phyloP scores from a whole-genome alignment of 306 rosid species.

The Cercis canadensis region DNA sequence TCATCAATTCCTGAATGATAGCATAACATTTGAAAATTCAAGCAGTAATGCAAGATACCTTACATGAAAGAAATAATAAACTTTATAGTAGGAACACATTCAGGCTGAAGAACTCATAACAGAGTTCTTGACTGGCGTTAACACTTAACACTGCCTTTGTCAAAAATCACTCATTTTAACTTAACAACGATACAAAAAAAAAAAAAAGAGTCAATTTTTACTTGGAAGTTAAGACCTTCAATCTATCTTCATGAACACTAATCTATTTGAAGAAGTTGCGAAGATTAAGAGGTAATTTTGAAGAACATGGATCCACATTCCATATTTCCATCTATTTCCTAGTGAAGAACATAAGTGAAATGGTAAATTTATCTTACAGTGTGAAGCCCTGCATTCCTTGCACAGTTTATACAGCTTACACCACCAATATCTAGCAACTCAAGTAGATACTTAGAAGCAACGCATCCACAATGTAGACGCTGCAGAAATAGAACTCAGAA shows the following conservation, averaged over 20 bases:
- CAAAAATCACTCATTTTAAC: conserved; percentile 36
- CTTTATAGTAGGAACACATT: conserved; percentile 15
- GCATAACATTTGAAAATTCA: conserved; percentile 24
- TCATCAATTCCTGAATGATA: conserved; percentile 32
- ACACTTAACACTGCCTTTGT: not conserved
- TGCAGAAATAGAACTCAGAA: conserved; percentile 45
- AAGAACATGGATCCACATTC: not conserved
- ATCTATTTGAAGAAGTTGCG: conserved; percentile 17
- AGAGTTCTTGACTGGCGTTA: not conserved
- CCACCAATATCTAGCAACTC: conserved; percentile 90
- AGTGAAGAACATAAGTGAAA: conserved; percentile 20
- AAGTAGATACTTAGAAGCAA: conserved; percentile 72
- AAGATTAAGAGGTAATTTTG: conserved; percentile 11
- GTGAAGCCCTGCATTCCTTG: conserved; percentile 53
- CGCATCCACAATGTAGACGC: conserved; percentile 96
- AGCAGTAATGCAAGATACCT: conserved; percentile 16
- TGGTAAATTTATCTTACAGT: conserved; percentile 56
- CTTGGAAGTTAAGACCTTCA: conserved; percentile 25
- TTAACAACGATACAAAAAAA: conserved; percentile 14
- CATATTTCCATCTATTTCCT: not conserved
- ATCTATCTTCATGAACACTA: conserved; percentile 11
- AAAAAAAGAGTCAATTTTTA: conserved; percentile 21
- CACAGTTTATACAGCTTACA: conserved; percentile 73
- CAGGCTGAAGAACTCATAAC: conserved; percentile 16
- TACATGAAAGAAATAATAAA: conserved; percentile 17